Conservation (phyloP, 2,329 filamentous ascomycete species). For the Colletotrichum destructivum region DNA sequence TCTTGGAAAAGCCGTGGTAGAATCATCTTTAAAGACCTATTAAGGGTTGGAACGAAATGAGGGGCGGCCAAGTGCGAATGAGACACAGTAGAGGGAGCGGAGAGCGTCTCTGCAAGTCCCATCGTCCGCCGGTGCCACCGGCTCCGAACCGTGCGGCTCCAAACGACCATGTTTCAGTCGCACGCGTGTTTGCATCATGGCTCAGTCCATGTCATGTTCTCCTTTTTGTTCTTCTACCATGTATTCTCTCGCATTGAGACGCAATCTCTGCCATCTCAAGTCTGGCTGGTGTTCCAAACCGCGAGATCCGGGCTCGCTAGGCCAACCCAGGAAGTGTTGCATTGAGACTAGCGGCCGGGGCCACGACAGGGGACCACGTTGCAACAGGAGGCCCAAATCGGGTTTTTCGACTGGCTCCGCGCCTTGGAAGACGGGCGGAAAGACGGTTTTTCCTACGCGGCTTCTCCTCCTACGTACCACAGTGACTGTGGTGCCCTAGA, state of each 20-base stretch:
- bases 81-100: constrained; percentile 4
- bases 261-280: constrained; percentile 42
- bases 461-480: not conserved
- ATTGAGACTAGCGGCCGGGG: constrained; percentile 21
- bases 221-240: too few species aligned
- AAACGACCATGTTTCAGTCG: constrained; percentile 40
- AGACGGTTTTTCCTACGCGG: not conserved
- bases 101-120: constrained; percentile 14
- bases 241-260: constrained; percentile 28
- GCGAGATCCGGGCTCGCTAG: constrained; percentile 18
- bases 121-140: constrained; percentile 15
- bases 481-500: not conserved
- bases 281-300: constrained; percentile 25
- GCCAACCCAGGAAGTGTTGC: constrained; percentile 17
- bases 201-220: constrained; percentile 5
- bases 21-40: constrained; percentile 21
- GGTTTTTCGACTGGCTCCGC: constrained; percentile 11
- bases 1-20: constrained; percentile 13
- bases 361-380: constrained; percentile 22
- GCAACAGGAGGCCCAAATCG: constrained; percentile 6
- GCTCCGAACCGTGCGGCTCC: constrained; percentile 23
- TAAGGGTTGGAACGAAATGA: constrained; percentile 3
- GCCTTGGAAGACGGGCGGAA: constrained; percentile 13
- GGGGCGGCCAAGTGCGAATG: constrained; percentile 1
- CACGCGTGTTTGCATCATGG: constrained; percentile 32